Evolutionary conservation across 306 rosid species (phyloP), one percentile per base, ranked within the genome.

Genomic region (Phaseolus lunatus): DNA sequence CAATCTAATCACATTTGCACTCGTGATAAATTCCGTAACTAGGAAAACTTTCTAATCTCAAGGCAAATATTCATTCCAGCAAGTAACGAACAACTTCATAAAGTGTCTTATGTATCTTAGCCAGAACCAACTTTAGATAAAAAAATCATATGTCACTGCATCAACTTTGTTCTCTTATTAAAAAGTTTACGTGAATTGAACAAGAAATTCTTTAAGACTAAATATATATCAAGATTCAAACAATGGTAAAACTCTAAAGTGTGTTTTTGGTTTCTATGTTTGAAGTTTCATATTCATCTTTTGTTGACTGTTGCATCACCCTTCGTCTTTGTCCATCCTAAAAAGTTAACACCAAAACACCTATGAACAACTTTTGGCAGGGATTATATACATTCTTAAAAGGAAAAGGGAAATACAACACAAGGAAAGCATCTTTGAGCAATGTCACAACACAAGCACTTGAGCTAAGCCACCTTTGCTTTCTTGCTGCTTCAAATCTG

Each of bases 371-470:
- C 76, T 62, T 68, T 15, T 44, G 31, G 41, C 44, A 80, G 56
- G 39, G 76, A 23, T 31, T 71, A 72, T 48, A 67, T 67, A 49
- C 19, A 78, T 45, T 47, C 27, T 49, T 43, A 49, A 75, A 82
- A 77, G 79, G 24, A 81, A 66, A 18, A 31, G 39, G n/a, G 77
- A 80, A 77, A 83, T 72, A 77, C 81, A 67, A 67, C 76, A 70
- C 31, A 72, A 56, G 80, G 72, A 87, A 83, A 79, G 91, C 54
- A 89, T 89, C 84, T 83, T 81, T 59, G 74, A 18, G 47, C 48
- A 70, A 69, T 41, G 33, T 48, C 68, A 53, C 50, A 77, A 6
- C 61, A 83, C 72, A 81, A 70, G 45, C 47, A 74, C 73, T 75
- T 57, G 48, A 63, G 74, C 49, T 54, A 78, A 72, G 68, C 35